A percentile compares a stretch with the other conserved stretches of the same genome.
Conservation (phyloP, 345 rosid species). For the Cochlearia excelsa region DNA sequence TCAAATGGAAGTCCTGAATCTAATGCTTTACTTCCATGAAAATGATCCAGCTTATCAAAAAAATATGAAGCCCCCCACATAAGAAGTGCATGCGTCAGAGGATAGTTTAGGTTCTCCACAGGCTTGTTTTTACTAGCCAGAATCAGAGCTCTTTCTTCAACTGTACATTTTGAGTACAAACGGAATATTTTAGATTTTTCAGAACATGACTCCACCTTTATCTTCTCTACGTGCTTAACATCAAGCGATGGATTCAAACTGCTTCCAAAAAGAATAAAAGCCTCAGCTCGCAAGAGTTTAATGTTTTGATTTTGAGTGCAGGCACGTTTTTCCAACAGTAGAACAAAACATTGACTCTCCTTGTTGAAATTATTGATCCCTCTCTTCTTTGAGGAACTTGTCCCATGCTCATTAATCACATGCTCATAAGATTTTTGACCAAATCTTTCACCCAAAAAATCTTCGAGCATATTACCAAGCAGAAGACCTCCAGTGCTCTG, state of each 20-base stretch:
- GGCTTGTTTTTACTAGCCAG: conserved; percentile 56
- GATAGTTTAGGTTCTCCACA: conserved; percentile 47
- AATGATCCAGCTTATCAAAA: conserved; percentile 47
- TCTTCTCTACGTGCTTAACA: conserved; percentile 61
- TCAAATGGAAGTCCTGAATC: conserved; percentile 18
- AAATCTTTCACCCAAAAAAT: conserved; percentile 65
- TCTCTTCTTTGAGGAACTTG: conserved; percentile 45
- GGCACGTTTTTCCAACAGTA: conserved; percentile 82
- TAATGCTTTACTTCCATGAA: conserved; percentile 7
- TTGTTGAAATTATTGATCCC: conserved; percentile 70
- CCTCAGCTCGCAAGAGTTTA: conserved; percentile 66
- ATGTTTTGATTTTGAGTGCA: conserved; percentile 50
- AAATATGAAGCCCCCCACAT: conserved; percentile 82
- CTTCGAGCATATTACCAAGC: conserved; percentile 84
- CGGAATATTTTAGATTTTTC: conserved; percentile 71
- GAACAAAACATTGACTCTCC: conserved; percentile 62
- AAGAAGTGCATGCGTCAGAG: conserved; percentile 54
- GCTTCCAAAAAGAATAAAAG: conserved; percentile 71
- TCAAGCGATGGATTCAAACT: conserved; percentile 76
- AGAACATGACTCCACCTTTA: conserved; percentile 56
- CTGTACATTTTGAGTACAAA: conserved; percentile 62
- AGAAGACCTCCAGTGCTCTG: conserved; percentile 49
- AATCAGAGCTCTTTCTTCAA: conserved; percentile 74
- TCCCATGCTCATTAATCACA: conserved; percentile 39
- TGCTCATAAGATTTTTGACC: conserved; percentile 69